Evolutionary conservation across 306 rosid species (phyloP), one percentile per base, ranked within the genome.

Genomic region (Senna siamea): DNA sequence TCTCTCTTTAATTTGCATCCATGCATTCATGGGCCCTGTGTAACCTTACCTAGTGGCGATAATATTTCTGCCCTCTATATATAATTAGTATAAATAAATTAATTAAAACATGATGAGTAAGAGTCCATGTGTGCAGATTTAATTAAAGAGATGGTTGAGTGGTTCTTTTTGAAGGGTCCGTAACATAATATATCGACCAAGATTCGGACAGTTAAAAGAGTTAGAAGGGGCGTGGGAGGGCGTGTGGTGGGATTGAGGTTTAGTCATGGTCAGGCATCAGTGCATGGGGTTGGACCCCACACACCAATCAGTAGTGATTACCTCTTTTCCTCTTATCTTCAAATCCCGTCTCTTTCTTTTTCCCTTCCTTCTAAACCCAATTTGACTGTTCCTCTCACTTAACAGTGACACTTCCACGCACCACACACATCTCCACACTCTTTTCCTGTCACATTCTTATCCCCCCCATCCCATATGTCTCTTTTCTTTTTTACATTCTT

Each of bases 251-350:
- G 82, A 52, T 75, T 72, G 77, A 82, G 88, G 89, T 76, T 20
- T 54, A 76, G 91, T 88, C 91, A 77, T 78, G 84, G 63, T 88
- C 90, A 32, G 6, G 3, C 6, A 32, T 59, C 64, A 82, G 78
- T 72, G 86, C 65, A 81, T 85, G 85, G 89, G 89, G 78, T 82
- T 85, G 35, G 78, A 65, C 62, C 81, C 83, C 75, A 66, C 55
- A 69, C 73, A 28, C 74, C 35, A 62, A 74, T 83, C 71, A 40
- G 71, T 85, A 76, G 85, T 85, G 74, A 86, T 85, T 86, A 74
- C 76, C 73, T 46, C 60, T 47, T 82, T 26, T 26, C 30, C 72
- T 40, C 76, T 80, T 82, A 76, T 85, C 82, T 50, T 89, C n/a
- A n/a, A n/a, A n/a, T n/a, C 8, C 51, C 56, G 38, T 46, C 62